Conservation (phyloP, 2,329 filamentous ascomycete genomes). For the Neonectria punicea region DNA sequence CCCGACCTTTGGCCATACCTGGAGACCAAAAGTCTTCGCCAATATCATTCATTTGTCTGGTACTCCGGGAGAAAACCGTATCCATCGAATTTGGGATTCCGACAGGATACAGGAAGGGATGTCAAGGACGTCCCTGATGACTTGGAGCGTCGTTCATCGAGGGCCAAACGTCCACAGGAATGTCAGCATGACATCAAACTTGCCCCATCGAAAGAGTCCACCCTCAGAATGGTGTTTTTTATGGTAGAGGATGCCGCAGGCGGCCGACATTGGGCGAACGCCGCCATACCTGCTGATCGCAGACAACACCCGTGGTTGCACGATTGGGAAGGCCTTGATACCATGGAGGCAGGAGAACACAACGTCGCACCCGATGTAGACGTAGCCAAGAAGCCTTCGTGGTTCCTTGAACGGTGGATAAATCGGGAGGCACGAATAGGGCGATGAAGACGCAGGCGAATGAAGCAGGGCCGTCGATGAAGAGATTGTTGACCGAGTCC, state of each 20-base stretch:
- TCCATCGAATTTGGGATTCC: background rate
- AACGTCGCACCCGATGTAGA: background rate
- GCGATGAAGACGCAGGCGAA: background rate
- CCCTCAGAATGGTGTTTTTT: background rate
- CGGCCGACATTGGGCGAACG: constrained; percentile 4
- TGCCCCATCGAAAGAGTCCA: background rate
- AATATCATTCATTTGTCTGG: constrained; percentile 13
- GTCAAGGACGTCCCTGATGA: constrained; percentile 4
- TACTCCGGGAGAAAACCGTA: background rate
- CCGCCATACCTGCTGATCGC: background rate
- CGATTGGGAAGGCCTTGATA: constrained; percentile 4
- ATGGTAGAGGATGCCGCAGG: background rate
- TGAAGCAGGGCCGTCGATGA: background rate
- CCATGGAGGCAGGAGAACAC: background rate
- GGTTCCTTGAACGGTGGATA: background rate
- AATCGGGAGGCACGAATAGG: background rate
- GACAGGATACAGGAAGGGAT: background rate
- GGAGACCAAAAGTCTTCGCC: constrained; percentile 9
- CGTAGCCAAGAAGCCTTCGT: background rate
- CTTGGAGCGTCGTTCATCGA: background rate
- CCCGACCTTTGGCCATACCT: constrained; percentile 19
- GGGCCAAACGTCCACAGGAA: background rate
- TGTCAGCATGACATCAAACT: background rate
- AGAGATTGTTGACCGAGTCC: background rate
- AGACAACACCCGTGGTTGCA: constrained; percentile 1